phyloP scores from a whole-genome alignment of 208 protist genomes.

The Trypanosoma conorhini region DNA sequence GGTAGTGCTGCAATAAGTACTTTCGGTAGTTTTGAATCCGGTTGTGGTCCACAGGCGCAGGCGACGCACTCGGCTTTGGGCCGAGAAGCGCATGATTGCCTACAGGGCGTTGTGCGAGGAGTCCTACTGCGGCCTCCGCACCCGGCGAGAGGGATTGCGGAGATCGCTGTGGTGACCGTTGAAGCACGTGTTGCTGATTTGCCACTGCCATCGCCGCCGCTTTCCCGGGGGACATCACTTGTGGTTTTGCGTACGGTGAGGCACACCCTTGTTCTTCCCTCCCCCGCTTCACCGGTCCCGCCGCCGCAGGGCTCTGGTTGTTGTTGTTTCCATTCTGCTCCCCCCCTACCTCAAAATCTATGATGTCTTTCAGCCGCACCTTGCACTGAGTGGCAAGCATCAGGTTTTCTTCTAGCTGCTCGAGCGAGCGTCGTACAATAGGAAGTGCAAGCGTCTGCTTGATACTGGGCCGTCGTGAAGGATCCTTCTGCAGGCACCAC shows the following conservation, averaged over 20 bases:
- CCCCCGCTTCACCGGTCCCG: constrained; percentile 9
- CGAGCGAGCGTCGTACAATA: constrained; percentile 69
- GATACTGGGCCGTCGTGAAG: constrained; percentile 73
- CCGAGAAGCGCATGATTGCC: constrained; percentile 1
- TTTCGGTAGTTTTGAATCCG: constrained; percentile 28
- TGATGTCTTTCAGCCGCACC: constrained; percentile 85
- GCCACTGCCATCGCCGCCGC: constrained; percentile 77
- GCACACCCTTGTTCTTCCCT: background rate
- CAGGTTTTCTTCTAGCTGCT: constrained; percentile 85
- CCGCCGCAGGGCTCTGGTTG: background rate
- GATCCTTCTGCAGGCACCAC: constrained; percentile 89
- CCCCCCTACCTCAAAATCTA: constrained; percentile 67
- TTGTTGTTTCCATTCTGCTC: constrained; percentile 27
- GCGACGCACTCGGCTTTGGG: constrained; percentile 19
- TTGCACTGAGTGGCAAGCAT: constrained; percentile 90
- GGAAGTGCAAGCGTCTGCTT: constrained; percentile 70
- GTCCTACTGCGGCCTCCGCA: background rate
- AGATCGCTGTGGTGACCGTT: background rate
- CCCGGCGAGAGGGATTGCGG: background rate
- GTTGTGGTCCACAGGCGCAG: constrained; percentile 13
- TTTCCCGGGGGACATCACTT: constrained; percentile 72
- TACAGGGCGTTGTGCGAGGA: background rate
- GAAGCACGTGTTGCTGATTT: constrained; percentile 24
- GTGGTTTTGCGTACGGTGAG: background rate
- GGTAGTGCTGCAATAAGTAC: constrained; percentile 18